Percentiles rank a stretch among this genome's conserved stretches.
Evolutionary conservation across 805 yeast genomes (phyloP).

Genomic region (Nakazawaea anatomiae): DNA sequence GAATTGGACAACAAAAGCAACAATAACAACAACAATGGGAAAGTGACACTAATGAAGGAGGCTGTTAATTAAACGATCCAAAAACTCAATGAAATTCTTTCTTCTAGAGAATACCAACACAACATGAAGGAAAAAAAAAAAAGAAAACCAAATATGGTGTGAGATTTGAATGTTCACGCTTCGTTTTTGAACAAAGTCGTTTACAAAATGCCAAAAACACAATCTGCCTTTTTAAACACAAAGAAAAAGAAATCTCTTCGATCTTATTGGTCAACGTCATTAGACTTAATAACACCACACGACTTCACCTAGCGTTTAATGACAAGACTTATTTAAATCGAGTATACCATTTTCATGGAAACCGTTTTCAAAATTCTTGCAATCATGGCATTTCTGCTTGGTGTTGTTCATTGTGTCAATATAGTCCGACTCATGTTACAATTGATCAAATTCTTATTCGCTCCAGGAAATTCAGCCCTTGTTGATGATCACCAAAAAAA

Average conservation of each 20-base stretch:
- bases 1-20: neutral
- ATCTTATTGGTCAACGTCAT: neutral
- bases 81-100: no score
- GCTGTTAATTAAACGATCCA: no score
- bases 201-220: neutral
- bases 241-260: neutral
- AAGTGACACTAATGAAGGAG: no score
- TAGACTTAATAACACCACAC: neutral
- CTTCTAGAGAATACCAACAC: neutral
- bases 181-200: neutral
- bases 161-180: neutral
- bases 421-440: neutral
- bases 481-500: neutral
- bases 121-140: neutral
- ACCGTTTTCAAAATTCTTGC: no score
- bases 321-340: no score
- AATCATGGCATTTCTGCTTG: no score
- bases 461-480: neutral
- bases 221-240: neutral
- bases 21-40: neutral
- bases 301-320: neutral
- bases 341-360: no score
- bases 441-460: slow-evolving; percentile 1
- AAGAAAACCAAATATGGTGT: neutral
- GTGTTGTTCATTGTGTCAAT: neutral